These are phyloP conservation scores for Nannizzia gypsea DNA, from an alignment of 2,329 filamentous ascomycete genomes.

Conservation along the genomic window DNA sequence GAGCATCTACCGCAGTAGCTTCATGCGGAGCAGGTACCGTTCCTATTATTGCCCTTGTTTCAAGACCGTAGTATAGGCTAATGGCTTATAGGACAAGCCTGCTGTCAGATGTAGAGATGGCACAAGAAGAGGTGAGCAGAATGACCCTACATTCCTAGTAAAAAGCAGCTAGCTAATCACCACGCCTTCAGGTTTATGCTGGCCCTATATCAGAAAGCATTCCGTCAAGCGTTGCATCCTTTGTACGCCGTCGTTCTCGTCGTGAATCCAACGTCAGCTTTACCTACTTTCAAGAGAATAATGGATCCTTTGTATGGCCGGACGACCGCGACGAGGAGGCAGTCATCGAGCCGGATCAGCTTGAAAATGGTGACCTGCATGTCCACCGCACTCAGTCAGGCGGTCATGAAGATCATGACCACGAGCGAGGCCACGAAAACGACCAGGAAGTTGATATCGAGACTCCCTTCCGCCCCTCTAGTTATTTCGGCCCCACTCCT, in stretches of 20 bases:
- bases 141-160: slow-evolving; percentile 11
- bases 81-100: slow-evolving; percentile 44
- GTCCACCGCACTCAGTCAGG: not conserved
- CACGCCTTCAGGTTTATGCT: slow-evolving; percentile 54
- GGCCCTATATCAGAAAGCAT: slow-evolving; percentile 91
- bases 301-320: slow-evolving; percentile 44
- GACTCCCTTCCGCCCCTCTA: slow-evolving; percentile 6
- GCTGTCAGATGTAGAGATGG: slow-evolving; percentile 96
- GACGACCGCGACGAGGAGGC: slow-evolving; percentile 42
- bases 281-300: slow-evolving; percentile 67
- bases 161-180: not conserved
- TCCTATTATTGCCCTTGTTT: not conserved
- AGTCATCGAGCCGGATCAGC: slow-evolving; percentile 31
- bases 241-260: slow-evolving; percentile 68
- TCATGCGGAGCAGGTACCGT: slow-evolving; percentile 30
- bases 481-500: slow-evolving; percentile 17
- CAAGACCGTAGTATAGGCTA: not conserved
- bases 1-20: slow-evolving; percentile 14
- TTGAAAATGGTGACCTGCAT: slow-evolving; percentile 29
- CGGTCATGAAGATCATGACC: slow-evolving; percentile 22
- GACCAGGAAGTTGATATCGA: slow-evolving; percentile 13
- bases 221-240: slow-evolving; percentile 87
- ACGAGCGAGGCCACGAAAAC: slow-evolving; percentile 10
- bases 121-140: slow-evolving; percentile 67
- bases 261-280: slow-evolving; percentile 82